Percentiles rank a stretch among this genome's conserved stretches.
Evolutionary conservation across 176 grass and related monocot genomes (phyloP).

Genomic region (Eleusine coracana): DNA sequence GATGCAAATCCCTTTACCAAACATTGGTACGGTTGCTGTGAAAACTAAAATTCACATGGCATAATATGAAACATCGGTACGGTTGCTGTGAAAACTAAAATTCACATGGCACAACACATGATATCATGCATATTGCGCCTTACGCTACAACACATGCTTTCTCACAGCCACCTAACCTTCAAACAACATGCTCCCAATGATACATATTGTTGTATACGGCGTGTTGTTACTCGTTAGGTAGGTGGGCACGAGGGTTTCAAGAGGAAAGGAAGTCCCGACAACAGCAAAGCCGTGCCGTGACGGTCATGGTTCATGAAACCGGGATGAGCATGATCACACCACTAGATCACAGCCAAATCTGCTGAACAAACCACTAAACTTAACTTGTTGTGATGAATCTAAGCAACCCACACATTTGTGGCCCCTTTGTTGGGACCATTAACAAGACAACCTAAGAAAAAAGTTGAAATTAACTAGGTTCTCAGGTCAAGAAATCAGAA

Average conservation of each 20-base stretch:
- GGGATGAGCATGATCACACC: slow-evolving; percentile 14
- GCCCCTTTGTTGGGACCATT: slow-evolving; percentile 3
- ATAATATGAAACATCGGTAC: neutral
- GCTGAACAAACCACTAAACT: neutral
- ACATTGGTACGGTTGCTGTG: neutral
- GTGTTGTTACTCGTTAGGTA: slow-evolving; percentile 3
- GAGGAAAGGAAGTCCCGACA: neutral
- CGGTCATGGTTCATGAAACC: slow-evolving; percentile 6
- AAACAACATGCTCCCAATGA: neutral
- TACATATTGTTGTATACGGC: neutral
- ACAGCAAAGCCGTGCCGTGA: neutral
- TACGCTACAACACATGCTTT: neutral
- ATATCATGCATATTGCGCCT: slow-evolving; percentile 11
- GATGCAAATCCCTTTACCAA: neutral
- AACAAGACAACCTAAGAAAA: slow-evolving; percentile 11
- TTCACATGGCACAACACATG: neutral
- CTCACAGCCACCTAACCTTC: slow-evolving; percentile 11
- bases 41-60: neutral
- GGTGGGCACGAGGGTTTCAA: neutral
- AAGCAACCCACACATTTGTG: slow-evolving; percentile 29
- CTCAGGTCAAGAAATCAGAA: slow-evolving; percentile 28
- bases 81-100: neutral
- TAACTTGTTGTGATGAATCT: slow-evolving; percentile 21
- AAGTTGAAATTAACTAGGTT: slow-evolving; percentile 1
- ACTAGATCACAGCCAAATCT: slow-evolving; percentile 19